phyloP scores from a whole-genome alignment of 2,329 filamentous ascomycete genomes.

The Epichloe uncinata region DNA sequence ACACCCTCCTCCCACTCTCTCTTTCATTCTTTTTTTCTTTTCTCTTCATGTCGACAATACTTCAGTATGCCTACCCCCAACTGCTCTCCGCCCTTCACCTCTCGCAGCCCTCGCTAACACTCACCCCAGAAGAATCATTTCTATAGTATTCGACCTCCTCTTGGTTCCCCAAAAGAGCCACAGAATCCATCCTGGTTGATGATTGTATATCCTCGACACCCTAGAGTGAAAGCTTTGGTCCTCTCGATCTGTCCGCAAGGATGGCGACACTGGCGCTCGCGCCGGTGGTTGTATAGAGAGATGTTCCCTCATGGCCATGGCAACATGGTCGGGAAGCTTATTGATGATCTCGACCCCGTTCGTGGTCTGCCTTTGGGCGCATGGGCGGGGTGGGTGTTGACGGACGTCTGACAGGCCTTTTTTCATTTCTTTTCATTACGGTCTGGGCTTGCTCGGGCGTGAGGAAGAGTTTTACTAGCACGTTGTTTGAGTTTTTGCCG shows the following conservation, averaged over 20 bases:
- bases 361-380: slow-evolving; percentile 64
- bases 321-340: slow-evolving; percentile 9
- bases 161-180: slow-evolving; percentile 87
- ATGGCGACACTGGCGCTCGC: slow-evolving; percentile 33
- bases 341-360: slow-evolving; percentile 84
- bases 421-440: slow-evolving; percentile 44
- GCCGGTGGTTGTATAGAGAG: slow-evolving; percentile 57
- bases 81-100: slow-evolving; percentile 8
- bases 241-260: slow-evolving; percentile 49
- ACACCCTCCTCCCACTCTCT: slow-evolving; percentile 11
- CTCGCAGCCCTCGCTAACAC: slow-evolving; percentile 10
- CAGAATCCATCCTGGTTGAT: slow-evolving; percentile 94
- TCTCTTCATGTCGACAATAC: slow-evolving; percentile 50
- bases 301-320: slow-evolving; percentile 23
- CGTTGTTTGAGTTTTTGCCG: too few relatives aligned
- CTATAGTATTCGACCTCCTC: slow-evolving; percentile 92
- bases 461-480: slow-evolving; percentile 33
- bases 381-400: slow-evolving; percentile 66
- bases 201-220: slow-evolving; percentile 73
- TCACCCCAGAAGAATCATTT: slow-evolving; percentile 68
- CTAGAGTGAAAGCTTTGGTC: slow-evolving; percentile 66
- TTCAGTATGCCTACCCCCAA: slow-evolving; percentile 33
- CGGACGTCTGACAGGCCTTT: slow-evolving; percentile 77
- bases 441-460: slow-evolving; percentile 30
- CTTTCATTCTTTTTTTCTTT: slow-evolving; percentile 29